phyloP scores from a whole-genome alignment of 257 asterid genomes.

The Agastache rugosa region DNA sequence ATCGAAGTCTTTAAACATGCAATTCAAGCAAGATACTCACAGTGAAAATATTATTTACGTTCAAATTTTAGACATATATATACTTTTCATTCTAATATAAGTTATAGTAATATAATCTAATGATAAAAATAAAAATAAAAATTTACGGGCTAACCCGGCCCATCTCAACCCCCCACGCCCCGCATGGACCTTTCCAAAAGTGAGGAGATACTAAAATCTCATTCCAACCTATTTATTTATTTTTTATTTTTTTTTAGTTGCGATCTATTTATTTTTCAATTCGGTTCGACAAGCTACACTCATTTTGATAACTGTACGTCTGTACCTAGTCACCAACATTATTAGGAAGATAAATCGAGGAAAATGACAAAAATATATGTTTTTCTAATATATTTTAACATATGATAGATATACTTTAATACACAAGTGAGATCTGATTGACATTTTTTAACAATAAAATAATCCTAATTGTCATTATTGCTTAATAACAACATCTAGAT shows the following conservation, averaged over 20 bases:
- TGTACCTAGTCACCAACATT: neutral
- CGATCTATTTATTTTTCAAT: too few relatives aligned
- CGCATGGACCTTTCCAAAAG: neutral
- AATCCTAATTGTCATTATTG: neutral
- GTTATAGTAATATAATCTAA: too few relatives aligned
- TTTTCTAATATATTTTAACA: neutral
- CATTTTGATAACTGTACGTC: too few relatives aligned
- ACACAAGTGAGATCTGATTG: neutral
- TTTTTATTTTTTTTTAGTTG: too few relatives aligned
- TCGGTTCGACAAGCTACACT: neutral
- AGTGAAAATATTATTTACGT: too few relatives aligned
- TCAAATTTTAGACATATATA: too few relatives aligned
- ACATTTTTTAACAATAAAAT: neutral
- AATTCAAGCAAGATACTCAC: too few relatives aligned
- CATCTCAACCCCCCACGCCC: neutral
- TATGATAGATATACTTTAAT: neutral
- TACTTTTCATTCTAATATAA: too few relatives aligned
- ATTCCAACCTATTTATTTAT: too few relatives aligned
- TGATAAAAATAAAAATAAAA: too few relatives aligned
- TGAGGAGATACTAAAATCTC: neutral
- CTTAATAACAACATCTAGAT: neutral
- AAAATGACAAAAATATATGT: neutral
- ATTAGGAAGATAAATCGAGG: neutral
- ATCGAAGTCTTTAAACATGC: too few relatives aligned
- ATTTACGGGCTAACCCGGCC: neutral